A percentile compares a stretch with the other conserved stretches of the same genome.
phyloP scores from a whole-genome alignment of 1,284 basidiomycete genomes.

The Fomitopsis pinicola region DNA sequence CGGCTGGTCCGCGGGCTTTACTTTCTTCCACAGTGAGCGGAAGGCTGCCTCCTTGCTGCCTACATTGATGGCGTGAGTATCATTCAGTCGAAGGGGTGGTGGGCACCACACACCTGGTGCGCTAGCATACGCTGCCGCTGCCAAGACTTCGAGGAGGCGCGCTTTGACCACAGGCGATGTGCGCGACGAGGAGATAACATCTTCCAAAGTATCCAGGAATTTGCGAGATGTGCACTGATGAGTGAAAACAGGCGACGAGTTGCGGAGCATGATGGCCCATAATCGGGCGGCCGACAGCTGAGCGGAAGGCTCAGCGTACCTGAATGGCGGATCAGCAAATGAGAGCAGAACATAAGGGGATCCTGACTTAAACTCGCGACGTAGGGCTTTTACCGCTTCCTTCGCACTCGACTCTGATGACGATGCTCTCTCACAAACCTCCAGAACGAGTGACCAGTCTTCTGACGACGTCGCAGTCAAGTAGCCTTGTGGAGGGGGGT shows the following conservation, averaged over 20 bases:
- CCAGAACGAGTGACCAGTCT: constrained; percentile 73
- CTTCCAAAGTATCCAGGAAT: constrained; percentile 71
- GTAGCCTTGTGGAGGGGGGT: constrained; percentile 44
- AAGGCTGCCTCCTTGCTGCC: constrained; percentile 38
- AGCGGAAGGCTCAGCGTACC: constrained; percentile 65
- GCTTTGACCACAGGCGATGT: constrained; percentile 73
- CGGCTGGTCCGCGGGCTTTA: constrained; percentile 66
- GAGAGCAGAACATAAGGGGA: background rate
- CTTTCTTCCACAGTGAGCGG: constrained; percentile 59
- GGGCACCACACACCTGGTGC: constrained; percentile 36
- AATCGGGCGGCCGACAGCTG: constrained; percentile 70
- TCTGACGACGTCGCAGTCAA: constrained; percentile 72
- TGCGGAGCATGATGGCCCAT: constrained; percentile 82
- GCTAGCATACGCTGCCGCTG: constrained; percentile 65
- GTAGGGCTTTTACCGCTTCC: constrained; percentile 67
- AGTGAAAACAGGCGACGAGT: constrained; percentile 62
- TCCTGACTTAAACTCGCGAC: constrained; percentile 72
- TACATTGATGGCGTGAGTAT: background rate
- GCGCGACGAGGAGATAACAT: constrained; percentile 51
- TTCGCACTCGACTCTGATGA: constrained; percentile 63
- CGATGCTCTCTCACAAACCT: constrained; percentile 73
- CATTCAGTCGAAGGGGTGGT: background rate
- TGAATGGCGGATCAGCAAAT: constrained; percentile 19
- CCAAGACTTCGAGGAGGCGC: constrained; percentile 65
- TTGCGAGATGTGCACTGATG: constrained; percentile 68